Percentiles rank a stretch among this genome's conserved stretches.
Evolutionary conservation across 192 early-diverging fungal species (phyloP).

Genomic region (Coemansia sp.): DNA sequence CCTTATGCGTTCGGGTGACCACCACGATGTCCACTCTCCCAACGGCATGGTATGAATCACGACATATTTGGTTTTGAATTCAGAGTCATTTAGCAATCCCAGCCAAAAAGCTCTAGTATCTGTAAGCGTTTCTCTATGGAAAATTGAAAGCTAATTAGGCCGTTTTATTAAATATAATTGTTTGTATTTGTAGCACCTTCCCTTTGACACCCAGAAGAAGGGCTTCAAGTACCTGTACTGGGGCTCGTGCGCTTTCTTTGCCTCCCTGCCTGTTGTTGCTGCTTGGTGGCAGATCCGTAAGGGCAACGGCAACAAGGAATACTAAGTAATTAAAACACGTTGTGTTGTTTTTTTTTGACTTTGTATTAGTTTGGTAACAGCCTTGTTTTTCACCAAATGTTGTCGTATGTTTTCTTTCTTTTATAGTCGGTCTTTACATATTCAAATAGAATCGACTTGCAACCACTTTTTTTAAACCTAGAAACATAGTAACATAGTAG

Average conservation of each 20-base stretch:
- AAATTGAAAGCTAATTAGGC: not conserved
- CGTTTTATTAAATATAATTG: not conserved
- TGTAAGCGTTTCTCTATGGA: too few species aligned
- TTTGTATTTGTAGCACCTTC: constrained; percentile 38
- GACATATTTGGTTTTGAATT: too few species aligned
- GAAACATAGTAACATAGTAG: too few species aligned
- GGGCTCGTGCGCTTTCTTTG: constrained; percentile 37
- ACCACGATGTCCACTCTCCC: constrained; percentile 41
- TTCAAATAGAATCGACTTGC: too few species aligned
- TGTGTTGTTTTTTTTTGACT: not conserved
- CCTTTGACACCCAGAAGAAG: constrained; percentile 45
- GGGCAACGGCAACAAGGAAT: constrained; percentile 45
- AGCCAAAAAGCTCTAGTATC: too few species aligned
- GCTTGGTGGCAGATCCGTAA: constrained; percentile 54
- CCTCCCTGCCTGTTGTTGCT: constrained; percentile 36
- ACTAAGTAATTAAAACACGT: constrained; percentile 26
- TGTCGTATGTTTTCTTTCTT: too few species aligned
- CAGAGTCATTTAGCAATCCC: too few species aligned
- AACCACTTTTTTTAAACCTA: too few species aligned
- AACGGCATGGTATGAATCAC: constrained; percentile 53
- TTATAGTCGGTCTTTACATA: too few species aligned
- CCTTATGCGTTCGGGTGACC: constrained; percentile 30
- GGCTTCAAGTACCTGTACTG: constrained; percentile 51
- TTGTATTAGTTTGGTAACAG: too few species aligned
- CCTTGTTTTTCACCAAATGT: too few species aligned